Conservation (phyloP, 2,329 filamentous ascomycete genomes). For the Colletotrichum musae region DNA sequence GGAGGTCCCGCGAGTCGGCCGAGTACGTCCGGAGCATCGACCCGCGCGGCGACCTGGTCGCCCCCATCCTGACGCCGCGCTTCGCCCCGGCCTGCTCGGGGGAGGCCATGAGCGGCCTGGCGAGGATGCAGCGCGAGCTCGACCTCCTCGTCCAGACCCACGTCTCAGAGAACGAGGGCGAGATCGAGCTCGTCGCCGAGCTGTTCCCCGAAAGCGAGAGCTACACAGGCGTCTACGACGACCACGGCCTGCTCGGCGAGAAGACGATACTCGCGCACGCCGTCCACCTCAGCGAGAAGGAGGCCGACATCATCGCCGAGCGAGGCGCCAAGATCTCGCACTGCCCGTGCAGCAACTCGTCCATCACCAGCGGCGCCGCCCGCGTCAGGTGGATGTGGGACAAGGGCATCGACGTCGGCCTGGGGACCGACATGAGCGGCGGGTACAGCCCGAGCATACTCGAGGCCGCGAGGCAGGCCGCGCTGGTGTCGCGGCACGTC, state of each 20-base stretch:
- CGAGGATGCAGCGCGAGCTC: constrained; percentile 73
- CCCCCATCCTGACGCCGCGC: constrained; percentile 83
- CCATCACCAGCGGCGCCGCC: constrained; percentile 84
- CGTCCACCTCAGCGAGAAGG: constrained; percentile 79
- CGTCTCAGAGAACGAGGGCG: constrained; percentile 84
- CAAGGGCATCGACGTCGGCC: constrained; percentile 81
- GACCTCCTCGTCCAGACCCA: constrained; percentile 87
- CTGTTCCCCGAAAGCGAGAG: constrained; percentile 75
- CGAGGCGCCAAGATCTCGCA: constrained; percentile 81
- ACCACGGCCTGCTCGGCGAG: constrained; percentile 75
- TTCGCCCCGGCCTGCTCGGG: constrained; percentile 76
- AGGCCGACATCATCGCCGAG: constrained; percentile 74
- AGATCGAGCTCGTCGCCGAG: constrained; percentile 78
- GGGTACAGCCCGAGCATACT: constrained; percentile 88
- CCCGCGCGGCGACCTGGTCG: constrained; percentile 74
- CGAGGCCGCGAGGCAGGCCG: constrained; percentile 85
- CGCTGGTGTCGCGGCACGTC: constrained; percentile 81
- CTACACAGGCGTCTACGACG: constrained; percentile 88
- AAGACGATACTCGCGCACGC: constrained; percentile 89
- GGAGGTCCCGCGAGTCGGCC: constrained; percentile 72
- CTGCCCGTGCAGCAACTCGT: constrained; percentile 89
- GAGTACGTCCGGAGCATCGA: constrained; percentile 78
- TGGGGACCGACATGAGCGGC: constrained; percentile 93
- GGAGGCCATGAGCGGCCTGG: constrained; percentile 75
- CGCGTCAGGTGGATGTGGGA: constrained; percentile 82